A percentile compares a stretch with the other conserved stretches of the same genome.
Conservation (phyloP, 768 basidiomycete species). For the Termitomyces sp. region DNA sequence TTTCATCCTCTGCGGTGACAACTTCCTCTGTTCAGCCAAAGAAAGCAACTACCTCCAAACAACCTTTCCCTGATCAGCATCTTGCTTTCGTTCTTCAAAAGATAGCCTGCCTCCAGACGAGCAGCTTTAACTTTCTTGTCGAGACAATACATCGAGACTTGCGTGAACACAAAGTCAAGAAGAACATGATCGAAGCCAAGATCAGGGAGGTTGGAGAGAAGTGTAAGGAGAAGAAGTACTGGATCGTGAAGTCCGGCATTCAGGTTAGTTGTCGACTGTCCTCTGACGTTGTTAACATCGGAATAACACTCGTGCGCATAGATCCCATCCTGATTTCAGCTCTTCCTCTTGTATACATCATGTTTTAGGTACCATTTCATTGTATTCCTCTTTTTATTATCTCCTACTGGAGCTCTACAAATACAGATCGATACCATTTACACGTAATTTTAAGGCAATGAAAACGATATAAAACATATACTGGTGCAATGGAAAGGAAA, state of each 20-base stretch:
- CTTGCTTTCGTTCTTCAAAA: constrained; percentile 59
- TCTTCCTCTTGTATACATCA: not conserved
- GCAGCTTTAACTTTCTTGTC: constrained; percentile 63
- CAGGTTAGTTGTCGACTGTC: constrained; percentile 17
- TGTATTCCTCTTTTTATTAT: not conserved
- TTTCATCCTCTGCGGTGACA: constrained; percentile 13
- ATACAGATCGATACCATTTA: constrained; percentile 6
- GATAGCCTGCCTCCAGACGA: constrained; percentile 56
- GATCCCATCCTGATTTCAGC: constrained; percentile 4
- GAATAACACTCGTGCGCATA: constrained; percentile 4
- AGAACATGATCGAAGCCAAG: constrained; percentile 81
- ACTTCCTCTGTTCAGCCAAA: constrained; percentile 21
- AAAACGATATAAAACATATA: constrained; percentile 1
- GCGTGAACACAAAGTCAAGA: constrained; percentile 69
- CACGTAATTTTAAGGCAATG: constrained; percentile 3
- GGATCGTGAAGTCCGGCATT: constrained; percentile 58
- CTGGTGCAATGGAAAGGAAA: constrained; percentile 2
- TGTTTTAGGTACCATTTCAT: not conserved
- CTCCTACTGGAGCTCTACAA: not conserved
- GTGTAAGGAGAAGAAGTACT: constrained; percentile 67
- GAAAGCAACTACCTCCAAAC: constrained; percentile 44
- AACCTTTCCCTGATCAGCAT: constrained; percentile 66
- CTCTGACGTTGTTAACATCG: not conserved
- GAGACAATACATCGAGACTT: constrained; percentile 74
- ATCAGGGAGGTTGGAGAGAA: constrained; percentile 75